Evolutionary conservation across 2,329 filamentous ascomycete genomes (phyloP).

Genomic region (Pleomassaria siparia): DNA sequence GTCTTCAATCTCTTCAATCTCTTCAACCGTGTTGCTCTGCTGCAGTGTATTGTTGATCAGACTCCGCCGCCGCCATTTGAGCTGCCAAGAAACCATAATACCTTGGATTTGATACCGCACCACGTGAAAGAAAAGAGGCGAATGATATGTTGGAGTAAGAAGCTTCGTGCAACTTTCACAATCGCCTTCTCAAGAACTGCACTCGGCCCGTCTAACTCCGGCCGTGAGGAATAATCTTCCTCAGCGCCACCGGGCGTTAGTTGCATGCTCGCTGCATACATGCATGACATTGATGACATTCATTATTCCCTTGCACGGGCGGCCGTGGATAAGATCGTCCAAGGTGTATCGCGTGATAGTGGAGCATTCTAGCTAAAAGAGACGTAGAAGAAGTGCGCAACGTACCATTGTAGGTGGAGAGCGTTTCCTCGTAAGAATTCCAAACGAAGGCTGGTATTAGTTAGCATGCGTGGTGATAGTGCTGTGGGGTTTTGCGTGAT

Average conservation of each 20-base stretch:
- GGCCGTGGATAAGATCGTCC: conserved; percentile 1
- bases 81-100: conserved; percentile 11
- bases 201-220: neutral
- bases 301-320: neutral
- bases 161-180: neutral
- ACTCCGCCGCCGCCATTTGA: conserved; percentile 2
- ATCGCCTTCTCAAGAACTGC: neutral
- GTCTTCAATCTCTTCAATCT: no score
- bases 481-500: no score
- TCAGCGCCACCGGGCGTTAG: neutral
- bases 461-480: no score
- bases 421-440: no score
- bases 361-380: conserved; percentile 9
- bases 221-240: neutral
- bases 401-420: no score
- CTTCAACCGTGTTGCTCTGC: neutral
- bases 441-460: no score
- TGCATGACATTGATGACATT: no score
- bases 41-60: neutral
- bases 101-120: neutral
- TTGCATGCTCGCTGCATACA: neutral
- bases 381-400: neutral
- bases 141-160: conserved; percentile 1
- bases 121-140: neutral
- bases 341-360: conserved; percentile 20